These are phyloP conservation scores for Penicillium sclerotigenum DNA, from an alignment of 2,329 filamentous ascomycete genomes.

Conservation along the genomic window DNA sequence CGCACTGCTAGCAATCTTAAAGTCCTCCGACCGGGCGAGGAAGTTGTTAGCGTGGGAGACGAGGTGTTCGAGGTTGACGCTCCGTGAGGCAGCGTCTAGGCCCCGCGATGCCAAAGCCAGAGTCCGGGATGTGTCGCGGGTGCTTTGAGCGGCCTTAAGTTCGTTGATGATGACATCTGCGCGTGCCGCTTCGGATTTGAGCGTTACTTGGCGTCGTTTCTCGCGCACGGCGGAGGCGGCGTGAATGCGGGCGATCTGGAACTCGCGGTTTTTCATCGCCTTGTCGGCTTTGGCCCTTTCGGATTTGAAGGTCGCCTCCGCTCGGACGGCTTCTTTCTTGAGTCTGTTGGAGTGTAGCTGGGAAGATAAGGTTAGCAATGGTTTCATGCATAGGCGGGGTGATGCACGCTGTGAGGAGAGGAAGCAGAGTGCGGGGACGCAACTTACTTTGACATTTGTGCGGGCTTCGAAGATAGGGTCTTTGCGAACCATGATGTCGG, in stretches of 20 bases:
- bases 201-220: slow-evolving; percentile 46
- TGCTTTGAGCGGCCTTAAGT: slow-evolving; percentile 48
- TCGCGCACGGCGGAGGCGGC: slow-evolving; percentile 47
- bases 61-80: slow-evolving; percentile 46
- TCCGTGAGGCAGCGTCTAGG: slow-evolving; percentile 45
- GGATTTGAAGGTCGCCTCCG: slow-evolving; percentile 46
- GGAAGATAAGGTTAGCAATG: not conserved
- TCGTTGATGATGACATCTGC: slow-evolving; percentile 51
- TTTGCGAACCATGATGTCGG: slow-evolving; percentile 38
- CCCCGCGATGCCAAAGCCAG: slow-evolving; percentile 46
- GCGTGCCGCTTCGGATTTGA: slow-evolving; percentile 46
- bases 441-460: slow-evolving; percentile 41
- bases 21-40: slow-evolving; percentile 41
- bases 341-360: slow-evolving; percentile 49
- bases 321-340: slow-evolving; percentile 47
- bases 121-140: slow-evolving; percentile 46
- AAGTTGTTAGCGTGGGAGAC: slow-evolving; percentile 45
- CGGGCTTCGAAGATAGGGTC: slow-evolving; percentile 44
- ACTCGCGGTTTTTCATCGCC: slow-evolving; percentile 48
- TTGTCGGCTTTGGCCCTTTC: slow-evolving; percentile 49
- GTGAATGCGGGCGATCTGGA: slow-evolving; percentile 50
- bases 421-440: not conserved
- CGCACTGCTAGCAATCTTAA: slow-evolving; percentile 43
- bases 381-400: not conserved
- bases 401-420: not conserved